A percentile compares a stretch with the other conserved stretches of the same genome.
Evolutionary conservation across 1,139 yeast species (phyloP).

Genomic region (Pichia sp.): DNA sequence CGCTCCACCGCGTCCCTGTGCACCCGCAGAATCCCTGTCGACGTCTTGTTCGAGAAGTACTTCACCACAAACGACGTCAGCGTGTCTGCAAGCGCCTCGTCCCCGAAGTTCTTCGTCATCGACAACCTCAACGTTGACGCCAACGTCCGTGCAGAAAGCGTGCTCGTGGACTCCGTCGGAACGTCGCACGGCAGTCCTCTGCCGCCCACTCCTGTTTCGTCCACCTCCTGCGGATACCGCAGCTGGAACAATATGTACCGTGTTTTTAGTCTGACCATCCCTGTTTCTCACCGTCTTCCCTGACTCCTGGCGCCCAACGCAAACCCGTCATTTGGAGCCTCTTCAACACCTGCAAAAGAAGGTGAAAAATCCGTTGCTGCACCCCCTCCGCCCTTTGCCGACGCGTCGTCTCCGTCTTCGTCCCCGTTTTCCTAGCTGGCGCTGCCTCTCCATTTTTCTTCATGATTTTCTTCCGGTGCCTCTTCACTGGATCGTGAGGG

Average conservation of each 20-base stretch:
- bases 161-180: slow-evolving; percentile 7
- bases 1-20: slow-evolving; percentile 59
- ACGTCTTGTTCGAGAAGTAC: slow-evolving; percentile 76
- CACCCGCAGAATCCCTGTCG: slow-evolving; percentile 81
- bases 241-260: slow-evolving; percentile 80
- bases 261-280: slow-evolving; percentile 84
- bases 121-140: slow-evolving; percentile 35
- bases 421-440: neutral
- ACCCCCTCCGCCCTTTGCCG: neutral
- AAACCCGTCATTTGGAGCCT: neutral
- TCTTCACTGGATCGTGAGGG: no score
- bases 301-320: neutral
- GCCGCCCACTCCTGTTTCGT: neutral
- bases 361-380: neutral
- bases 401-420: neutral
- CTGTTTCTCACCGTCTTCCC: neutral
- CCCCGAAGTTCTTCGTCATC: slow-evolving; percentile 66
- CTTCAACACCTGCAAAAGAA: neutral
- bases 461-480: neutral
- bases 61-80: slow-evolving; percentile 47
- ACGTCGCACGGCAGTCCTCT: slow-evolving; percentile 1
- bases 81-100: slow-evolving; percentile 66
- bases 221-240: slow-evolving; percentile 49
- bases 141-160: slow-evolving; percentile 11
- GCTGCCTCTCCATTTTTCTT: neutral